Evolutionary conservation across 306 rosid species (phyloP).

Genomic region (Oxytropis ochrocephala): DNA sequence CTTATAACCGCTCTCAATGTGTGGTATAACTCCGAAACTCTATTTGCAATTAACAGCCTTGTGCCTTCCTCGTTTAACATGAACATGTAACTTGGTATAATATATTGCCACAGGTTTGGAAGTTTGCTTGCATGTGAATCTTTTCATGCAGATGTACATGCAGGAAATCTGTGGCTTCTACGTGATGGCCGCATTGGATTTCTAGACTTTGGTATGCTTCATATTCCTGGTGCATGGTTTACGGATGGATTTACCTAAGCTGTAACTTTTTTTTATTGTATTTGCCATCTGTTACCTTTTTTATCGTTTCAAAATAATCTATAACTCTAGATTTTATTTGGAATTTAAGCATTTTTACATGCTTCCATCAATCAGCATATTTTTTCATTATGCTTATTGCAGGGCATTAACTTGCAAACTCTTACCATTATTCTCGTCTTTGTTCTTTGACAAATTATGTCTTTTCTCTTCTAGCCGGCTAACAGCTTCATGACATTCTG

Average conservation of each 20-base stretch:
- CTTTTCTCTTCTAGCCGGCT: neutral
- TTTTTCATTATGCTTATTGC: neutral
- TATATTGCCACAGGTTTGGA: conserved; percentile 73
- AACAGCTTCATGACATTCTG: neutral
- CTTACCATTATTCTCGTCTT: neutral
- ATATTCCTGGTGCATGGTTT: conserved; percentile 2
- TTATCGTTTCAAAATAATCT: neutral
- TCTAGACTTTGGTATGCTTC: conserved; percentile 85
- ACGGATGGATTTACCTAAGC: conserved; percentile 1
- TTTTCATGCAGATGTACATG: conserved; percentile 97
- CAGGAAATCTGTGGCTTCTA: conserved; percentile 90
- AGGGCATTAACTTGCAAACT: neutral
- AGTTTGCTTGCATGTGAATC: conserved; percentile 97
- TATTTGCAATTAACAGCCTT: neutral
- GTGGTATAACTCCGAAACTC: conserved; percentile 45
- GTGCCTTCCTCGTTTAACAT: conserved; percentile 12
- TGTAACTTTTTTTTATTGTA: conserved; percentile 10
- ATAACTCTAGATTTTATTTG: neutral
- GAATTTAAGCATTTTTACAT: neutral
- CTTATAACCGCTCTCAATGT: conserved; percentile 94
- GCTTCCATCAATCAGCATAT: neutral
- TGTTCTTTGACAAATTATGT: neutral
- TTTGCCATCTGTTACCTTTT: neutral
- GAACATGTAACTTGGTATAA: conserved; percentile 18
- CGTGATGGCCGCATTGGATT: conserved; percentile 96